Conservation (phyloP, 495 filamentous ascomycete genomes). For the Staphylotrichum tortipilum region DNA sequence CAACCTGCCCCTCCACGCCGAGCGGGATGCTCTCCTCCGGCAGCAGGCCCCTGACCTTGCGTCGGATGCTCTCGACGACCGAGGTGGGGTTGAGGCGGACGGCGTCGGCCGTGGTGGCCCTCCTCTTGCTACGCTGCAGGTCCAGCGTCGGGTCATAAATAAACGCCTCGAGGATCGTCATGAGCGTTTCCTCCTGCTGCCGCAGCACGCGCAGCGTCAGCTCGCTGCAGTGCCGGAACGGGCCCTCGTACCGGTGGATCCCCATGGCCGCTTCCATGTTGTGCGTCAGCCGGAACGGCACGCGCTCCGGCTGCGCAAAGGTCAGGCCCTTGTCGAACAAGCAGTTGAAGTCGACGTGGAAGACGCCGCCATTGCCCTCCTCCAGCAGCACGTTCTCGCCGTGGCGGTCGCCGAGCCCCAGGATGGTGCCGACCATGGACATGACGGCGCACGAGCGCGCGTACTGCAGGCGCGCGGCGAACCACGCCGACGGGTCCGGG, state of each 20-base stretch:
- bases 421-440: conserved; percentile 92
- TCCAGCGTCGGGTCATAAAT: conserved; percentile 94
- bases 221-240: conserved; percentile 85
- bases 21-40: conserved; percentile 81
- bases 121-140: conserved; percentile 67
- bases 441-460: conserved; percentile 92
- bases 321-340: conserved; percentile 98
- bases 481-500: conserved; percentile 86
- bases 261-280: conserved; percentile 98
- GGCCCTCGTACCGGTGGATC: conserved; percentile 83
- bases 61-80: conserved; percentile 79
- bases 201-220: conserved; percentile 75
- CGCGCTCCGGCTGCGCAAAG: conserved; percentile 87
- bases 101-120: conserved; percentile 48
- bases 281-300: conserved; percentile 96
- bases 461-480: conserved; percentile 80
- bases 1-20: conserved; percentile 90
- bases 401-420: conserved; percentile 94
- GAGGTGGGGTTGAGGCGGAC: conserved; percentile 81
- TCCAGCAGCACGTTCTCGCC: conserved; percentile 96
- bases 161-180: conserved; percentile 95
- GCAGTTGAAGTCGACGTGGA: conserved; percentile 99
- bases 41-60: conserved; percentile 77
- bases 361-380: conserved; percentile 84
- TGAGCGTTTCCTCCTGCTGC: conserved; percentile 87